Percentiles rank a stretch among this genome's conserved stretches.
Evolutionary conservation across 257 asterid genomes (phyloP).

Genomic region (Nicotiana attenuata): DNA sequence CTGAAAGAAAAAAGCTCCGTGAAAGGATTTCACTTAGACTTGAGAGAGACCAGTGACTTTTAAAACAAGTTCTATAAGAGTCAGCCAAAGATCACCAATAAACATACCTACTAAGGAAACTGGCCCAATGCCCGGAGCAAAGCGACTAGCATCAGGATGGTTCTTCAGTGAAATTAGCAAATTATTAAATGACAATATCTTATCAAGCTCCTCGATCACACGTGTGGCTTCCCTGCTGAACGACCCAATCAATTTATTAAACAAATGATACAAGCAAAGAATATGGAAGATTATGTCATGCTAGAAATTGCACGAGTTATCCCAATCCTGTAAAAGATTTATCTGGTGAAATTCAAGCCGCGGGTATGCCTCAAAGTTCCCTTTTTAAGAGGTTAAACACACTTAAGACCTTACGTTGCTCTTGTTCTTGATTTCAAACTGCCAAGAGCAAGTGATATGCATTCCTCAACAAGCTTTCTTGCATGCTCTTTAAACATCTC

Average conservation of each 20-base stretch:
- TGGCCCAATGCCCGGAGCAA: constrained; percentile 87
- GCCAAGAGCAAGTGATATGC: constrained; percentile 62
- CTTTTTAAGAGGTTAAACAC: background rate
- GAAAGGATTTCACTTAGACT: background rate
- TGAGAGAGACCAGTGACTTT: constrained; percentile 7
- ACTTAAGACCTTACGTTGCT: constrained; percentile 41
- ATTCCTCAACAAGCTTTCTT: constrained; percentile 76
- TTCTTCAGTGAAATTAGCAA: constrained; percentile 59
- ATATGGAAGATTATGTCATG: background rate
- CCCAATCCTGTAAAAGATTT: background rate
- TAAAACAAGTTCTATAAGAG: constrained; percentile 12
- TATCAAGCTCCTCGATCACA: constrained; percentile 73
- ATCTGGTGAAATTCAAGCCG: background rate
- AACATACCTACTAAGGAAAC: constrained; percentile 63
- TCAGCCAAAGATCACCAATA: constrained; percentile 1
- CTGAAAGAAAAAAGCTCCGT: constrained; percentile 5
- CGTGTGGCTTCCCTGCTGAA: constrained; percentile 42
- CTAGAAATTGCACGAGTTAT: background rate
- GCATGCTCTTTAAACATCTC: constrained; percentile 88
- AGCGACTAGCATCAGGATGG: constrained; percentile 75
- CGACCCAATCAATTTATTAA: background rate
- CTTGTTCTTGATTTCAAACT: constrained; percentile 73
- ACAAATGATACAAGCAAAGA: background rate
- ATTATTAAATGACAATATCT: constrained; percentile 66
- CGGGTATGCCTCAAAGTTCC: background rate